Percentiles rank a stretch among this genome's conserved stretches.
phyloP scores from a whole-genome alignment of 1,284 basidiomycete genomes.

The Abortiporus biennis region DNA sequence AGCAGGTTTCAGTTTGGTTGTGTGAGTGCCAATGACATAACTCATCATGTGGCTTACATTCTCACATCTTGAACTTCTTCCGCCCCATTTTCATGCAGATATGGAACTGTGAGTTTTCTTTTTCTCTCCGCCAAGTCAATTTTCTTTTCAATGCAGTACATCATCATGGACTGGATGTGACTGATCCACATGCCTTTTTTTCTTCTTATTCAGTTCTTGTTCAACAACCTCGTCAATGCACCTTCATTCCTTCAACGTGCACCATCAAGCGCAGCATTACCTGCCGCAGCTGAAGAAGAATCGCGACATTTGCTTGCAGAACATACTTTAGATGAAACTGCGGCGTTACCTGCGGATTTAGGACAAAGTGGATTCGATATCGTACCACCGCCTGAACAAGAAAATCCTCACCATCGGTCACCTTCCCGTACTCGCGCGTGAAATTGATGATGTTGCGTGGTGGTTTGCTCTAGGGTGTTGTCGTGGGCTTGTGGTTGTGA shows the following conservation, averaged over 20 bases:
- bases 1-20: slow-evolving; percentile 83
- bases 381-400: slow-evolving; percentile 37
- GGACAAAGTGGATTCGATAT: slow-evolving; percentile 70
- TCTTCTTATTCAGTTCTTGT: slow-evolving; percentile 44
- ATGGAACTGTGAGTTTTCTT: slow-evolving; percentile 24
- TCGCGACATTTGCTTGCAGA: slow-evolving; percentile 35
- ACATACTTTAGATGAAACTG: slow-evolving; percentile 61
- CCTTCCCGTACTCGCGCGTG: too few relatives aligned
- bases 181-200: background rate
- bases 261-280: slow-evolving; percentile 20
- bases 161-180: too few relatives aligned
- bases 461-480: too few relatives aligned
- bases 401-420: too few relatives aligned
- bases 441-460: too few relatives aligned
- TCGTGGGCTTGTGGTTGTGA: too few relatives aligned
- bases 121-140: too few relatives aligned
- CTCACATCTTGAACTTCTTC: too few relatives aligned
- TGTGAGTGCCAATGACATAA: too few relatives aligned
- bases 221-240: slow-evolving; percentile 66
- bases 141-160: too few relatives aligned
- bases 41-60: too few relatives aligned
- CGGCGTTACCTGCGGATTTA: slow-evolving; percentile 64
- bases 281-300: slow-evolving; percentile 41
- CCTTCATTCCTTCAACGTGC: slow-evolving; percentile 50
- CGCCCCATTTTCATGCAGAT: slow-evolving; percentile 15